Conservation (phyloP, 805 yeast species). For the Danielia reshetovae region DNA sequence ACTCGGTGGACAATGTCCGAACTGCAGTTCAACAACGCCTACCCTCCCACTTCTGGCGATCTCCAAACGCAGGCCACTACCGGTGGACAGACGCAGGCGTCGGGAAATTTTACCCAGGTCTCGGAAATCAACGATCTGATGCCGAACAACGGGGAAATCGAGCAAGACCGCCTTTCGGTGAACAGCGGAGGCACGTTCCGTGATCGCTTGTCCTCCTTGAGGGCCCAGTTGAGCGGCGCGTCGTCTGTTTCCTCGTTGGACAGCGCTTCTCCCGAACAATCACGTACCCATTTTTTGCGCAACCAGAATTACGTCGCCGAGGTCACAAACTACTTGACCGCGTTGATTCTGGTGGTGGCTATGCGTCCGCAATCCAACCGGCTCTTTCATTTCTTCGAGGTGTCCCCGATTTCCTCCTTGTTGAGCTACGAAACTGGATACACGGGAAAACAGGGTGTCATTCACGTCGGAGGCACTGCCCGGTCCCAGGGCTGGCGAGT, state of each 20-base stretch:
- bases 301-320: constrained; percentile 40
- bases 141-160: not conserved
- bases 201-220: constrained; percentile 24
- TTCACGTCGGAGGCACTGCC: constrained; percentile 78
- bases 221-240: constrained; percentile 27
- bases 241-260: constrained; percentile 19
- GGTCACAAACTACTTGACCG: constrained; percentile 65
- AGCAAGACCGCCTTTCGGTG: constrained; percentile 20
- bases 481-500: constrained; percentile 94
- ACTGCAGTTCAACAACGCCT: not conserved
- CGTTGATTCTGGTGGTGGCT: constrained; percentile 54
- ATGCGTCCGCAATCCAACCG: constrained; percentile 79
- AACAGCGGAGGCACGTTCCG: constrained; percentile 19
- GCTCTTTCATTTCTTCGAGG: constrained; percentile 80
- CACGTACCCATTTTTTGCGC: constrained; percentile 19
- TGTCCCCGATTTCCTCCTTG: constrained; percentile 83
- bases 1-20: not conserved
- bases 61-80: too few species aligned
- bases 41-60: too few species aligned
- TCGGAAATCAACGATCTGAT: too few species aligned
- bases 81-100: too few species aligned
- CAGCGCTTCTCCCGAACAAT: constrained; percentile 30
- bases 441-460: constrained; percentile 85
- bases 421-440: constrained; percentile 77
- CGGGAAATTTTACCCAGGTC: too few species aligned